phyloP scores from a whole-genome alignment of 2,329 filamentous ascomycete species.

The Cladosporium sp. region DNA sequence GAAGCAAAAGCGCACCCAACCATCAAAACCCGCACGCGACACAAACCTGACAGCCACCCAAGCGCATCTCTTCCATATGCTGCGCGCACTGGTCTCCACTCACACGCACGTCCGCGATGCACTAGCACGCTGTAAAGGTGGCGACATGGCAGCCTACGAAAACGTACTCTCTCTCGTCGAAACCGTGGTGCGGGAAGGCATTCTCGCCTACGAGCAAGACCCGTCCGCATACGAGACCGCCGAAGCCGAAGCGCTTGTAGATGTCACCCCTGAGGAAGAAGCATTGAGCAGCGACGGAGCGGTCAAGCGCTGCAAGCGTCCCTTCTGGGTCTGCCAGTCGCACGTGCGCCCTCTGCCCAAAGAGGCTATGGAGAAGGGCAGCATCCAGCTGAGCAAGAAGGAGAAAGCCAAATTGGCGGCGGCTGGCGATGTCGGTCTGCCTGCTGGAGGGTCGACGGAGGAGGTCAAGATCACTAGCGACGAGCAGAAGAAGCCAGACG shows the following conservation, averaged over 20 bases:
- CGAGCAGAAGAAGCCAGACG: conserved; percentile 2
- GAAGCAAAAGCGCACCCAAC: conserved; percentile 46
- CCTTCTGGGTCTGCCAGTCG: conserved; percentile 89
- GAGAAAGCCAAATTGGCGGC: conserved; percentile 32
- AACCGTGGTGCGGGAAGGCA: conserved; percentile 67
- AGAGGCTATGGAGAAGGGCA: conserved; percentile 61
- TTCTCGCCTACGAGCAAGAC: conserved; percentile 63
- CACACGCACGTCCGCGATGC: conserved; percentile 84
- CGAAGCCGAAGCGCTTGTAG: conserved; percentile 29
- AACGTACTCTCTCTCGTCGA: conserved; percentile 75
- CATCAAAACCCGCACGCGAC: conserved; percentile 28
- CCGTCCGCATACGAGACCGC: conserved; percentile 38
- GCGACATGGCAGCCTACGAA: conserved; percentile 77
- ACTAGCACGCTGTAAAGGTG: conserved; percentile 67
- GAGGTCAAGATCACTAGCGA: conserved; percentile 7
- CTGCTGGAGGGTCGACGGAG: conserved; percentile 2
- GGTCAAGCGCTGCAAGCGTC: conserved; percentile 72
- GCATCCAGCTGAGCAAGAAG: conserved; percentile 36
- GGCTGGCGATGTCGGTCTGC: conserved; percentile 12
- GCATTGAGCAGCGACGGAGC: conserved; percentile 52
- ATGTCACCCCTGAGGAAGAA: conserved; percentile 24
- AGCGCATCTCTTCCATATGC: conserved; percentile 87
- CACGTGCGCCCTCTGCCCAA: conserved; percentile 83
- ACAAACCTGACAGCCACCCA: conserved; percentile 79
- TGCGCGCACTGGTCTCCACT: conserved; percentile 75